These are phyloP conservation scores for Umbelopsis sp. DNA, from an alignment of 192 early-diverging fungal species.

Conservation along the genomic window DNA sequence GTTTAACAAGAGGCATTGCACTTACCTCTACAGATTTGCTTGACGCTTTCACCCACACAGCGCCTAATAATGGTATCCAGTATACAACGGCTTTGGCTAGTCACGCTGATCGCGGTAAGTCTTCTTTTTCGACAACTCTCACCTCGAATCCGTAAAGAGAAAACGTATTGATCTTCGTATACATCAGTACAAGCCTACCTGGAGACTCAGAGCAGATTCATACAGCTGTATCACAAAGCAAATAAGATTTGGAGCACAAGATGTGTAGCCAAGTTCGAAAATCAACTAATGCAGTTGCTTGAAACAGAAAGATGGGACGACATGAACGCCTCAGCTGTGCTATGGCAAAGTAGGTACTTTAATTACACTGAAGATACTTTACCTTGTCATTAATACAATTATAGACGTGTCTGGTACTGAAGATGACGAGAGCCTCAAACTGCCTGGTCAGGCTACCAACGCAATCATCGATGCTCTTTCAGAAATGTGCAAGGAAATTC, in stretches of 20 bases:
- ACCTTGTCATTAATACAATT: too few relatives aligned
- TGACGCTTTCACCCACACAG: not conserved
- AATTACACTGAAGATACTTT: not conserved
- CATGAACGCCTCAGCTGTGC: constrained; percentile 38
- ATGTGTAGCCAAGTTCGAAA: constrained; percentile 25
- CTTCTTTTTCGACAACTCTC: not conserved
- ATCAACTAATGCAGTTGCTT: constrained; percentile 33
- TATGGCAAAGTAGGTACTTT: constrained; percentile 54
- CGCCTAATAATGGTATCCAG: not conserved
- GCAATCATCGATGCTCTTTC: constrained; percentile 48
- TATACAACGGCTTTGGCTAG: not conserved
- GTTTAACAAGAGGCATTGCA: not conserved
- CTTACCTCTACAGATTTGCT: not conserved
- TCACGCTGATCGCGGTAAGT: not conserved
- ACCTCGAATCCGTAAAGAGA: too few relatives aligned
- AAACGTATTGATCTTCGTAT: not conserved
- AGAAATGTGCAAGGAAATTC: constrained; percentile 47
- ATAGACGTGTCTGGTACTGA: constrained; percentile 3
- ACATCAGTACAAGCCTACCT: constrained; percentile 22
- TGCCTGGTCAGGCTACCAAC: constrained; percentile 49
- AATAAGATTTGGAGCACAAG: constrained; percentile 49
- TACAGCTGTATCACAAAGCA: constrained; percentile 41
- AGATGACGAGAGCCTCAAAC: constrained; percentile 24
- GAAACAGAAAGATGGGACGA: constrained; percentile 44
- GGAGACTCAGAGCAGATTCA: constrained; percentile 32